phyloP scores from a whole-genome alignment of 2,329 filamentous ascomycete genomes.

The Sporothrix euskadiensis region DNA sequence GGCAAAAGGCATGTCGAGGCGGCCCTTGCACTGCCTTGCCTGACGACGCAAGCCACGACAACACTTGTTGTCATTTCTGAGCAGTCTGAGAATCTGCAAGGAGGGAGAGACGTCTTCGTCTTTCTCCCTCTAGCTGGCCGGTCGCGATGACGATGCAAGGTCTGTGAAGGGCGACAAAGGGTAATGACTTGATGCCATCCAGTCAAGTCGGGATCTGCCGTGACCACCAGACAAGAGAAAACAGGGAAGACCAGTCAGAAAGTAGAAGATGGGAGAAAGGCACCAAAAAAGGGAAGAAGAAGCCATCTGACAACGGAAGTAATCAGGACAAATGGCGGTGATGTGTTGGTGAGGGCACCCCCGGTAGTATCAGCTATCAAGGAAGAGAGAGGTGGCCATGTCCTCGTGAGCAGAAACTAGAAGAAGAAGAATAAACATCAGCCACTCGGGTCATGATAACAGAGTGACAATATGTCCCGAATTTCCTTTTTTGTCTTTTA shows the following conservation, averaged over 20 bases:
- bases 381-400: neutral
- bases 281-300: neutral
- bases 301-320: neutral
- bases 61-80: neutral
- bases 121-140: neutral
- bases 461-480: neutral
- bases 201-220: neutral
- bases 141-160: constrained; percentile 1
- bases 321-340: neutral
- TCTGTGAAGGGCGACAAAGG: neutral
- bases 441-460: neutral
- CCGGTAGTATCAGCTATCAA: neutral
- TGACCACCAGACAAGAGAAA: neutral
- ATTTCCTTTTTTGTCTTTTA: neutral
- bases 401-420: constrained; percentile 4
- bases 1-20: neutral
- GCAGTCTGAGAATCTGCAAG: neutral
- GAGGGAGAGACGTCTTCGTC: too few species aligned
- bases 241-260: neutral
- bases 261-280: neutral
- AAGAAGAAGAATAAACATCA: neutral
- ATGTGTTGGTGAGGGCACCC: neutral
- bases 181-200: neutral
- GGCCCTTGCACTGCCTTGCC: neutral
- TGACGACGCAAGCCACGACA: neutral